These are phyloP conservation scores for Aleurites moluccanus DNA, from an alignment of 441 rosid genomes.

Conservation along the genomic window DNA sequence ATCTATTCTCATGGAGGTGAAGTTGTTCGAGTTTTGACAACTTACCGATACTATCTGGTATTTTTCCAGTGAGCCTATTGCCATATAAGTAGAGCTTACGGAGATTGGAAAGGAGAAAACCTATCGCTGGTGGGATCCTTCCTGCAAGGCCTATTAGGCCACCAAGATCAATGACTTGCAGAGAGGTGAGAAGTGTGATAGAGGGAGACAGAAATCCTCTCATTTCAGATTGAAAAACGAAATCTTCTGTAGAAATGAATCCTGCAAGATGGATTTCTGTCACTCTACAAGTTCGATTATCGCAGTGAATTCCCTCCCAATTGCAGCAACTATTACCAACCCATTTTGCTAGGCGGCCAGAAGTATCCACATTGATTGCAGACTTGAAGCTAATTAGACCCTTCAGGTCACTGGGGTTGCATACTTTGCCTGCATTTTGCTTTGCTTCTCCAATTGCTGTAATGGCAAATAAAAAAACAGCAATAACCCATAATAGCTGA, in stretches of 20 bases:
- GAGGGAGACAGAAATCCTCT: slow-evolving; percentile 48
- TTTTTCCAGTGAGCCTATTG: slow-evolving; percentile 43
- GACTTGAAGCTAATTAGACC: slow-evolving; percentile 44
- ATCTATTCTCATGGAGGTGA: slow-evolving; percentile 45
- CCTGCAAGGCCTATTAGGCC: slow-evolving; percentile 45
- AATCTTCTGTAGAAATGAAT: slow-evolving; percentile 39
- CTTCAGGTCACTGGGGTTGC: slow-evolving; percentile 42
- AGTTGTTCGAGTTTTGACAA: slow-evolving; percentile 45
- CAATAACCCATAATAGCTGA: slow-evolving; percentile 24
- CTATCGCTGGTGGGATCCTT: slow-evolving; percentile 42
- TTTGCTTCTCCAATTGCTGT: slow-evolving; percentile 20
- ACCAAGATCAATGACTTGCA: slow-evolving; percentile 54
- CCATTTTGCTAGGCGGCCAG: slow-evolving; percentile 46
- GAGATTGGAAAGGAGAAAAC: slow-evolving; percentile 39
- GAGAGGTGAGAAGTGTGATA: slow-evolving; percentile 37
- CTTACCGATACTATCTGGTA: slow-evolving; percentile 53
- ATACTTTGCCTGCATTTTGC: slow-evolving; percentile 20
- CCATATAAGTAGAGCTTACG: slow-evolving; percentile 45
- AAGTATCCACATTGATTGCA: slow-evolving; percentile 41
- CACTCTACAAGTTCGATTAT: slow-evolving; percentile 42
- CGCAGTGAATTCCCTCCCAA: slow-evolving; percentile 55
- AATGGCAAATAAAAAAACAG: slow-evolving; percentile 23
- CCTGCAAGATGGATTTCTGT: slow-evolving; percentile 45
- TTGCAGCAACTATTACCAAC: slow-evolving; percentile 40
- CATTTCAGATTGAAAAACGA: slow-evolving; percentile 44